Base-by-base conservation (phyloP, 2,329 filamentous ascomycete species). In the Penicillium palitans region DNA sequence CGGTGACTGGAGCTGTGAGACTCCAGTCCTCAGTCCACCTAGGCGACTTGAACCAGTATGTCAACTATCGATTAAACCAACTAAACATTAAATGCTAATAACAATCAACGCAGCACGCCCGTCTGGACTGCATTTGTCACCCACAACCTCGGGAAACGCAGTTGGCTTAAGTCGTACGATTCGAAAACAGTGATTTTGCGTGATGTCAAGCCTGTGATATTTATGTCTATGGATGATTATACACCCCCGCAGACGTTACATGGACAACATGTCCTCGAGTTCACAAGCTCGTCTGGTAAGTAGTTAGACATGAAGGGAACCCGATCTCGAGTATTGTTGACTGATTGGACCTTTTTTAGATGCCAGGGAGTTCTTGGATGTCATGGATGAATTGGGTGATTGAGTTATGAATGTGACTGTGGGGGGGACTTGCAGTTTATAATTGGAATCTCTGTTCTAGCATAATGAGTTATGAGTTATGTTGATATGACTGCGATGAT, bases 41-140 rank as follows among this genome's bases (percentile, higher is more conserved):
- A 27, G 84, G 84, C 1, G 77, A 79, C 1, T 77, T 81, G 71
- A 79, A 80, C 62, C 75, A 78, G 78, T 80, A 72, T 62, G 67
- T 58, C 7, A 21, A 31, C 2, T 6, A 1, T 40, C 1, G 2
- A 29, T 9, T 17, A 17, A 25, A 37, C n/a, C 6, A 17, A 31
- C 6, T 1, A 17, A 15, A 54, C 13, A 15, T 8, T 24, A 9
- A n/a, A 19, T 37, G 13, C 19, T 37, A 45, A 52, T 56, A 37
- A 49, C 19, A 5, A 41, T 37, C 2, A 41, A 10, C 1, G 19
- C 49, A 80, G 79, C 21, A 81, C 83, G 2, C 84, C 85, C 0
- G 81, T 87, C 55, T 87, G 85, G 85, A 87, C 84, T 2, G 81
- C 82, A 0, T 85, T 84, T 60, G 76, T 84, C 21, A 81, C 80